Percentiles rank a stretch among this genome's conserved stretches.
Conservation (phyloP, 495 filamentous ascomycete species). For the Pyrenula aspistea region DNA sequence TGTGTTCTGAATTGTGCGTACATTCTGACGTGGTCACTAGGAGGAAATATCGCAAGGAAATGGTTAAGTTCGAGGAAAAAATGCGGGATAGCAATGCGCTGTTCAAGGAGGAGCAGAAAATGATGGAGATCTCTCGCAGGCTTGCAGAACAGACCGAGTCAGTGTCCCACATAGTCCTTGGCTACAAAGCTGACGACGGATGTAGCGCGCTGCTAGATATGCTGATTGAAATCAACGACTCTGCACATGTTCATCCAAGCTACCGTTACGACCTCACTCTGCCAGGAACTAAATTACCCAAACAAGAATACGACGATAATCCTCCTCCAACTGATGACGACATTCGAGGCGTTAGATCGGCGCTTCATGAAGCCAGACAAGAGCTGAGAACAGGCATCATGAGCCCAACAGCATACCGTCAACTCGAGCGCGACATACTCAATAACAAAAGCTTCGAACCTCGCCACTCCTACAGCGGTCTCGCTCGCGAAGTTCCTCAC, state of each 20-base stretch:
- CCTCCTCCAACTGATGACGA: conserved; percentile 23
- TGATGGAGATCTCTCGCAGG: conserved; percentile 60
- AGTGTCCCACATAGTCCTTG: conserved; percentile 3
- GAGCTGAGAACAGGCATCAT: conserved; percentile 29
- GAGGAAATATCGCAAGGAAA: conserved; percentile 94
- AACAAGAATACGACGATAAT: conserved; percentile 25
- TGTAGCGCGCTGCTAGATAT: conserved; percentile 67
- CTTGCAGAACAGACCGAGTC: conserved; percentile 84
- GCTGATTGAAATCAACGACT: conserved; percentile 76
- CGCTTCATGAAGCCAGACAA: conserved; percentile 31
- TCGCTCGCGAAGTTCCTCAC: conserved; percentile 20
- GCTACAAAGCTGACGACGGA: neutral
- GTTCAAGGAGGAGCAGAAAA: conserved; percentile 65
- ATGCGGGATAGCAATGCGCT: conserved; percentile 70
- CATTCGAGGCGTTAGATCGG: conserved; percentile 22
- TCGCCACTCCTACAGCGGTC: conserved; percentile 17
- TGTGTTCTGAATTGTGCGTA: too few species aligned
- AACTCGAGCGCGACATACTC: conserved; percentile 27
- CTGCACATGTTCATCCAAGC: conserved; percentile 57
- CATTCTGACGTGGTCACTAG: conserved; percentile 22
- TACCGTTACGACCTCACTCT: conserved; percentile 52
- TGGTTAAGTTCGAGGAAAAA: conserved; percentile 68
- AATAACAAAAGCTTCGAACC: conserved; percentile 28
- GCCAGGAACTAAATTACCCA: conserved; percentile 24
- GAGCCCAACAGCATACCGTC: conserved; percentile 20